Evolutionary conservation across 164 flowering plant genomes (phyloP).

Genomic region (Magnolia officinalis): DNA sequence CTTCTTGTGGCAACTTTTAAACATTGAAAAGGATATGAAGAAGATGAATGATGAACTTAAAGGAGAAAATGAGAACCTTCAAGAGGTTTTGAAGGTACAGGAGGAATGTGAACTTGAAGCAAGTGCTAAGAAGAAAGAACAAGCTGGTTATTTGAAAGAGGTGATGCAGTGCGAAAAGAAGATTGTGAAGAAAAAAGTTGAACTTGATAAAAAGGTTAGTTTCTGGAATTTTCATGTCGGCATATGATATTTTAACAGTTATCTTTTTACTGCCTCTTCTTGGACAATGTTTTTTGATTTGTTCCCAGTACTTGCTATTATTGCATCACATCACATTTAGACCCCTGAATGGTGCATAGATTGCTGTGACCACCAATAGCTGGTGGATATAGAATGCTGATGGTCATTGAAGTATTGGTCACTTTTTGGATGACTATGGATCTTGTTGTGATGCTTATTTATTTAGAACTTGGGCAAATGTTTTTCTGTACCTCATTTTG

Average conservation of each 20-base stretch:
- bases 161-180: constrained; percentile 55
- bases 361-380: neutral
- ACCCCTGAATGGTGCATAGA: neutral
- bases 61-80: constrained; percentile 48
- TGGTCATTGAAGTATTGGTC: too few species aligned
- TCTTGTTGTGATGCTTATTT: too few species aligned
- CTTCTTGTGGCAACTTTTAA: constrained; percentile 77
- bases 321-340: neutral
- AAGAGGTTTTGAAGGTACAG: constrained; percentile 51
- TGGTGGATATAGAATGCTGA: neutral
- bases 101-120: constrained; percentile 56
- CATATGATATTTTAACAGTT: neutral
- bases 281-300: neutral
- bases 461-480: too few species aligned
- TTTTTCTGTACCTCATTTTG: neutral
- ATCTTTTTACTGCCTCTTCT: neutral
- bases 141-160: constrained; percentile 68
- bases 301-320: neutral
- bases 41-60: constrained; percentile 59
- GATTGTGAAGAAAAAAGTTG: constrained; percentile 60
- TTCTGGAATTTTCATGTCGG: constrained; percentile 1
- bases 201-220: constrained; percentile 78
- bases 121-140: constrained; percentile 61
- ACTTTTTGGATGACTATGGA: neutral
- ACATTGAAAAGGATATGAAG: constrained; percentile 62